These are phyloP conservation scores for Ustilago curta DNA, from an alignment of 1,284 basidiomycete genomes.

Conservation along the genomic window DNA sequence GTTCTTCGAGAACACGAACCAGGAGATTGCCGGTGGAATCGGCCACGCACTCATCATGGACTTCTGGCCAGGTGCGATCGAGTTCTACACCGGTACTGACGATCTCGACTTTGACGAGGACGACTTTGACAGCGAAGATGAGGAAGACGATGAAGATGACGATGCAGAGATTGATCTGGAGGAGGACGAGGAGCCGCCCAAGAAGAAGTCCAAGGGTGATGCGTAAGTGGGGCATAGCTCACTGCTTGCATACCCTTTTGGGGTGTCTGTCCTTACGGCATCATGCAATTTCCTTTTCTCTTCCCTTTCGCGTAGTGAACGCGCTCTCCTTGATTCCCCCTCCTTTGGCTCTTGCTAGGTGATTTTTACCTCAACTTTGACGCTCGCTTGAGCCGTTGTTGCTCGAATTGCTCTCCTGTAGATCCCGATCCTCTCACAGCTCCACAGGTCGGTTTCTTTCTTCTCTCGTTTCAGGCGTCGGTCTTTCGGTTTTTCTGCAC, in stretches of 20 bases:
- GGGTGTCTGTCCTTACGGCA: not conserved
- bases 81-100: slow-evolving; percentile 62
- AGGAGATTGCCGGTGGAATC: slow-evolving; percentile 60
- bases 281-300: not conserved
- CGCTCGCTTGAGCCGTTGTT: not conserved
- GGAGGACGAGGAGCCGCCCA: slow-evolving; percentile 61
- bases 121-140: slow-evolving; percentile 55
- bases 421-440: slow-evolving; percentile 7
- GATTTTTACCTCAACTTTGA: not conserved
- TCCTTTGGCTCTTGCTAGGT: slow-evolving; percentile 3
- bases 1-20: slow-evolving; percentile 74
- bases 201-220: slow-evolving; percentile 61
- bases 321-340: too few species aligned
- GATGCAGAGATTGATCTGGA: slow-evolving; percentile 65
- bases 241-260: too few species aligned
- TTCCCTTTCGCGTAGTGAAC: too few species aligned
- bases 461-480: not conserved
- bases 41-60: slow-evolving; percentile 64
- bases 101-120: slow-evolving; percentile 61
- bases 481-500: slow-evolving; percentile 1
- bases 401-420: slow-evolving; percentile 18
- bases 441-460: not conserved
- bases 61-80: slow-evolving; percentile 64
- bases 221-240: slow-evolving; percentile 13
- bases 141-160: slow-evolving; percentile 63